Evolutionary conservation across 768 basidiomycete species (phyloP).

Genomic region (Gloeostereum incarnatum): DNA sequence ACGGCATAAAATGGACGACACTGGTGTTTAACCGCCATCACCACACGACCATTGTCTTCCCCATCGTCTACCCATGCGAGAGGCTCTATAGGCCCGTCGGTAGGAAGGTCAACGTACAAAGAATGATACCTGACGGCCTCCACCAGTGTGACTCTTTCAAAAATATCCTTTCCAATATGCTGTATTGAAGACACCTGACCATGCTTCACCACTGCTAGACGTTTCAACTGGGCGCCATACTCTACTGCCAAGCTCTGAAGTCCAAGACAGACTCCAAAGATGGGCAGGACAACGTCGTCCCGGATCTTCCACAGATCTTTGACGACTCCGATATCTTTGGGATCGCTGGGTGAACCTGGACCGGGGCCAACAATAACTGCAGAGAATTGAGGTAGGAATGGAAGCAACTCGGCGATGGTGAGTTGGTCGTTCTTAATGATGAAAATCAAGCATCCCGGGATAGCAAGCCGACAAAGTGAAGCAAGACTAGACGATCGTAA

Average conservation of each 20-base stretch:
- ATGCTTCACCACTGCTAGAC: conserved; percentile 65
- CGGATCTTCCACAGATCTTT: conserved; percentile 61
- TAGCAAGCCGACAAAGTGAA: conserved; percentile 53
- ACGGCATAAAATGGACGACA: conserved; percentile 76
- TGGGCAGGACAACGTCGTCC: conserved; percentile 44
- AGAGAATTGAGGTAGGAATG: conserved; percentile 51
- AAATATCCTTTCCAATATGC: conserved; percentile 52
- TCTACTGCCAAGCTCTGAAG: conserved; percentile 68
- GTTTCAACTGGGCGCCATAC: conserved; percentile 50
- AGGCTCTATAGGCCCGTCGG: conserved; percentile 42
- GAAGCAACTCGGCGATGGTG: conserved; percentile 36
- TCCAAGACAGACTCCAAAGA: conserved; percentile 81
- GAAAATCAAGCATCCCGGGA: conserved; percentile 51
- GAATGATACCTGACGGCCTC: conserved; percentile 77
- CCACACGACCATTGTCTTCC: conserved; percentile 53
- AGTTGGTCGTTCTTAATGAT: conserved; percentile 70
- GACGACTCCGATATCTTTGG: conserved; percentile 32
- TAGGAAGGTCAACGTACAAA: conserved; percentile 46
- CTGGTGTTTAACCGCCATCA: conserved; percentile 68
- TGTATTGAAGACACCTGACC: conserved; percentile 61
- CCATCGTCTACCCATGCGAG: conserved; percentile 70
- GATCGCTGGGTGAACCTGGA: conserved; percentile 63
- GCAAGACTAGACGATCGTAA: conserved; percentile 44
- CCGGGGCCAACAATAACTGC: conserved; percentile 73
- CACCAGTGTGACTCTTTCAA: conserved; percentile 42